Percentiles rank a stretch among this genome's conserved stretches.
Evolutionary conservation across 495 filamentous ascomycete genomes (phyloP).

Genomic region (Aeminium ludgeri): DNA sequence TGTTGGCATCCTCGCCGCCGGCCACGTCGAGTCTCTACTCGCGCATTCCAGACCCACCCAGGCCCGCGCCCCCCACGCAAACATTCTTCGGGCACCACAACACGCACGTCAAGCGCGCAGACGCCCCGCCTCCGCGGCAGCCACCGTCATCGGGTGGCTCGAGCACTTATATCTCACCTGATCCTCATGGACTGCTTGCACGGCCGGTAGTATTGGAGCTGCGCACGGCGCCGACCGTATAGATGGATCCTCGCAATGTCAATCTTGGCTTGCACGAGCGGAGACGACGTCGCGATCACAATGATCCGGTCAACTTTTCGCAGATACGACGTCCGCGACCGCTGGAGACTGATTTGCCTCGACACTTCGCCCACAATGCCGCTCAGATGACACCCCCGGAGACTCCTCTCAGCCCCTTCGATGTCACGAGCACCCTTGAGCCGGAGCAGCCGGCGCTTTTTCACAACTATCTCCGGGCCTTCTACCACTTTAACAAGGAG

Average conservation of each 20-base stretch:
- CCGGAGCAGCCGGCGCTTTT: slow-evolving; percentile 34
- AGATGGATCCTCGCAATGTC: neutral
- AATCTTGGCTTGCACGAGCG: neutral
- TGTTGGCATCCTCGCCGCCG: too few relatives aligned
- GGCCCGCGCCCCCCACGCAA: neutral
- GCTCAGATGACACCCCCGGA: slow-evolving; percentile 12
- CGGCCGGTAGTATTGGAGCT: neutral
- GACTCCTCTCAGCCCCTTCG: slow-evolving; percentile 14
- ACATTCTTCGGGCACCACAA: neutral
- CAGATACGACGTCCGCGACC: slow-evolving; percentile 1
- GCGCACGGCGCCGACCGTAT: neutral
- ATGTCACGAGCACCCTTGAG: neutral
- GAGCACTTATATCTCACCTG: neutral
- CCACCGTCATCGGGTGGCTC: neutral
- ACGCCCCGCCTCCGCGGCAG: neutral
- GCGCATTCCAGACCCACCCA: neutral
- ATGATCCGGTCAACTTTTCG: slow-evolving; percentile 1
- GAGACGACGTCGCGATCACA: neutral
- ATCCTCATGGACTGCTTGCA: neutral
- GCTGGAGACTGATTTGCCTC: neutral
- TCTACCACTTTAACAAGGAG: slow-evolving; percentile 79
- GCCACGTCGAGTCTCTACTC: neutral
- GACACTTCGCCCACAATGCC: neutral
- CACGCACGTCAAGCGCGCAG: neutral
- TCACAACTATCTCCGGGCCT: slow-evolving; percentile 91